Evolutionary conservation across 768 basidiomycete genomes (phyloP).

Genomic region (Russula lepida): DNA sequence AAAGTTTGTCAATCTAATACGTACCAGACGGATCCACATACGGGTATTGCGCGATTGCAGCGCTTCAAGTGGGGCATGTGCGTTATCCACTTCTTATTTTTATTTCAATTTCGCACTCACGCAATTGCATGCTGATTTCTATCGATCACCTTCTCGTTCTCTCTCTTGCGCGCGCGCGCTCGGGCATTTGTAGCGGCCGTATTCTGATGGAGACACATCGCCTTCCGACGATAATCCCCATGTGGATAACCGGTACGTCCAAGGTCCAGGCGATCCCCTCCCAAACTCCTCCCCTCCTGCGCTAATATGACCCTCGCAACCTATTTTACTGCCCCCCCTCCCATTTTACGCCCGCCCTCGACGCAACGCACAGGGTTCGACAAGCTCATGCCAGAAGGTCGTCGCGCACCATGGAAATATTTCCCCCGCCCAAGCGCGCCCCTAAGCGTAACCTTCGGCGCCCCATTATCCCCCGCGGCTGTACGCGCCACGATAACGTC

Average conservation of each 20-base stretch:
- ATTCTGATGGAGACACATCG: constrained; percentile 62
- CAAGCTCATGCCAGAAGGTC: constrained; percentile 81
- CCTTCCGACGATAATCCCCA: constrained; percentile 79
- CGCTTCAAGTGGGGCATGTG: constrained; percentile 96
- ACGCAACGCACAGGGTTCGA: constrained; percentile 83
- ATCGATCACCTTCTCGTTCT: not conserved
- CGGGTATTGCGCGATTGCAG: constrained; percentile 44
- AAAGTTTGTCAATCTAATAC: constrained; percentile 69
- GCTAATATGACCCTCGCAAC: too few relatives aligned
- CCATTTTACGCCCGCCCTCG: too few relatives aligned
- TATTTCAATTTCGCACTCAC: too few relatives aligned
- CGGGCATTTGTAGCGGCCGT: constrained; percentile 61
- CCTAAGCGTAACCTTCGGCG: constrained; percentile 73
- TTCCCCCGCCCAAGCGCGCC: constrained; percentile 52
- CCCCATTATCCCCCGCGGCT: constrained; percentile 47
- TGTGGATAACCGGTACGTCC: constrained; percentile 79
- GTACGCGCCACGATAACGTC: constrained; percentile 25
- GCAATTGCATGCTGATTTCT: too few relatives aligned
- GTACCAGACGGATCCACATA: constrained; percentile 32
- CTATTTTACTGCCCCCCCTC: too few relatives aligned
- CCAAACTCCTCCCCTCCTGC: too few relatives aligned
- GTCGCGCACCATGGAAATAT: constrained; percentile 65
- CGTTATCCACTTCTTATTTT: constrained; percentile 34
- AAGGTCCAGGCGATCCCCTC: not conserved
- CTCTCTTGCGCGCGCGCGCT: too few relatives aligned